Base-by-base conservation (phyloP, 306 rosid species). In the Cyamopsis tetragonoloba region DNA sequence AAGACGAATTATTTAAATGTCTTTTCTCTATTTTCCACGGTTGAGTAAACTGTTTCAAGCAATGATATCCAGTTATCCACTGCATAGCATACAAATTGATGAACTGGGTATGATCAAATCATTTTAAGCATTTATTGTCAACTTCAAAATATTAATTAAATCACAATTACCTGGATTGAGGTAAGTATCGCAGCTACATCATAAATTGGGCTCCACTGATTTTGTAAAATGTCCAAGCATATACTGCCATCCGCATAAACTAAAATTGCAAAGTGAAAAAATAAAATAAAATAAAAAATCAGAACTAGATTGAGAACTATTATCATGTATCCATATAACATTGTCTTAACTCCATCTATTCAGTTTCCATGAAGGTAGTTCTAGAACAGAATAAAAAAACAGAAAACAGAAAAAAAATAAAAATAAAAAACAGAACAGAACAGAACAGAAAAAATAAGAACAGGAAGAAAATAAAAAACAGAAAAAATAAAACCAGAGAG, bases 161-260 rank as follows among this genome's bases (percentile, higher is more conserved):
- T 19, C 23, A 56, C 59, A 62, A 26, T 68, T 87, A 89, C 99
- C 99, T 89, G 97, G 66, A 93, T 90, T 62, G 99, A 93, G 57
- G 99, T 93, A 46, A 93, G 99, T 66, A 93, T 88, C 57, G 99
- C 97, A 69, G 97, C 99, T 1, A 88, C 99, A 70, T 93, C 99
- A 64, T 93, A 93, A 41, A 93, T 93, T 26, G 99, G 99, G 67
- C 97, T 93, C 98, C 98, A 93, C 26, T 93, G 96, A 75, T 89
- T 93, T 81, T 93, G 98, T 49, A 93, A 83, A 75, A 90, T 90
- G 75, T 90, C 99, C 96, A 93, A 79, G 57, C 99, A 93, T 64
- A 93, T 93, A 76, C 99, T 90, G 55, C 99, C 99, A 93, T 93
- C 99, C 0, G 97, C 99, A 78, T 93, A 93, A 73, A 93, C 99